Conservation (phyloP, 2,329 filamentous ascomycete species). For the Pyrenochaeta sp. region DNA sequence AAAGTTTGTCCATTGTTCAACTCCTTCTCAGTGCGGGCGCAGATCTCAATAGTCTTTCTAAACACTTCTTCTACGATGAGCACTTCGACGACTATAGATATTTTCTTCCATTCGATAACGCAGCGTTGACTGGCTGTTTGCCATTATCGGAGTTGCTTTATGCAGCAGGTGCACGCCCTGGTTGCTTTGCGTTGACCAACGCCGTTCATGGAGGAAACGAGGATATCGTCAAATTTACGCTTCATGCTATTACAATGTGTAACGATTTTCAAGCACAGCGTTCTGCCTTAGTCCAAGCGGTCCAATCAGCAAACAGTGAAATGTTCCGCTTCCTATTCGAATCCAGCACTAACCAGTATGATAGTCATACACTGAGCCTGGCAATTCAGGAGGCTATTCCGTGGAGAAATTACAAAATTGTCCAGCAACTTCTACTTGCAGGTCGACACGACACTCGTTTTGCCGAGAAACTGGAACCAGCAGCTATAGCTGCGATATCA, state of each 20-base stretch:
- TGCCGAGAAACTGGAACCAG: neutral
- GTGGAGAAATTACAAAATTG: neutral
- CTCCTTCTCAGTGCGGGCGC: neutral
- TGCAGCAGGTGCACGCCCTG: too few species aligned
- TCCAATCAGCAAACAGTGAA: too few species aligned
- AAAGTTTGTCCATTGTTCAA: neutral
- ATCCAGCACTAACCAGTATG: neutral
- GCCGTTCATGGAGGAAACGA: too few species aligned
- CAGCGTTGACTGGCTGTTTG: neutral
- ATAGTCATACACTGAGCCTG: neutral
- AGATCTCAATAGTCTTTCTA: neutral
- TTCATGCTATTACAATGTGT: too few species aligned
- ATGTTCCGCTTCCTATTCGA: neutral
- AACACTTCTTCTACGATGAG: neutral
- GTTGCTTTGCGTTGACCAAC: too few species aligned
- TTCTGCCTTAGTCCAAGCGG: too few species aligned
- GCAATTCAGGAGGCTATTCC: neutral
- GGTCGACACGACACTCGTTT: neutral
- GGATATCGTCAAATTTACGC: too few species aligned
- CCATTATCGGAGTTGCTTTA: neutral
- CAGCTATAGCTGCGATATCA: neutral
- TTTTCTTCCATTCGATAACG: neutral
- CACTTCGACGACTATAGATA: neutral
- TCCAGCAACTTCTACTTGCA: neutral
- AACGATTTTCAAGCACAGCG: too few species aligned